phyloP scores from a whole-genome alignment of 768 basidiomycete genomes.

The Termitomyces sp. region DNA sequence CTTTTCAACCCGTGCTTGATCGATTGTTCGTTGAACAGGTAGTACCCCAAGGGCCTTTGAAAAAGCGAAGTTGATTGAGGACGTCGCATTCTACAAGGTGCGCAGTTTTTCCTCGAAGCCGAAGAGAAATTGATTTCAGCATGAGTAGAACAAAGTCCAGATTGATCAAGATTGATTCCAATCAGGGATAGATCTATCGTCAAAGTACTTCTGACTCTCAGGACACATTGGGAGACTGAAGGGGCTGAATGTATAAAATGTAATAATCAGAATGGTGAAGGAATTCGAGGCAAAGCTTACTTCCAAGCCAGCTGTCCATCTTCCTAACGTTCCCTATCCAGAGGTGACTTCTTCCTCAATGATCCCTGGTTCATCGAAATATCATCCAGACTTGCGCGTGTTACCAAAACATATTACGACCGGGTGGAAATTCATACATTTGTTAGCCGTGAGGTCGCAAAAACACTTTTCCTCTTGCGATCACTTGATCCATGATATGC shows the following conservation, averaged over 20 bases:
- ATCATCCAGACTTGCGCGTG: neutral
- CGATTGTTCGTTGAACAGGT: conserved; percentile 35
- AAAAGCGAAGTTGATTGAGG: conserved; percentile 57
- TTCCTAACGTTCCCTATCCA: neutral
- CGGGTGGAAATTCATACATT: neutral
- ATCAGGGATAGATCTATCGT: neutral
- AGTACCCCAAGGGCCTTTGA: conserved; percentile 53
- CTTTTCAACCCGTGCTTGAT: neutral
- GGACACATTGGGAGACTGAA: neutral
- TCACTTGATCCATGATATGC: neutral
- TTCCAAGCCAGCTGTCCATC: neutral
- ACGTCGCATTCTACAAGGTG: conserved; percentile 80
- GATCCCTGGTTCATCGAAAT: neutral
- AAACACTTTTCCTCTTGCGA: neutral
- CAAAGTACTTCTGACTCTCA: neutral
- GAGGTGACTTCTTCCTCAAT: conserved; percentile 1
- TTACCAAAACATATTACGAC: neutral
- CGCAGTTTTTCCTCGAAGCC: neutral
- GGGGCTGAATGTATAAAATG: neutral
- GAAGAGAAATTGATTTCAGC: neutral
- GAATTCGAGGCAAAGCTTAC: neutral
- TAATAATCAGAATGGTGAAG: neutral
- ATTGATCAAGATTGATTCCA: conserved; percentile 16
- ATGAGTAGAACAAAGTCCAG: conserved; percentile 32
- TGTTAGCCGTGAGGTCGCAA: neutral